Conservation (phyloP, 2,329 filamentous ascomycete species). For the Colletotrichum tamarilloi region DNA sequence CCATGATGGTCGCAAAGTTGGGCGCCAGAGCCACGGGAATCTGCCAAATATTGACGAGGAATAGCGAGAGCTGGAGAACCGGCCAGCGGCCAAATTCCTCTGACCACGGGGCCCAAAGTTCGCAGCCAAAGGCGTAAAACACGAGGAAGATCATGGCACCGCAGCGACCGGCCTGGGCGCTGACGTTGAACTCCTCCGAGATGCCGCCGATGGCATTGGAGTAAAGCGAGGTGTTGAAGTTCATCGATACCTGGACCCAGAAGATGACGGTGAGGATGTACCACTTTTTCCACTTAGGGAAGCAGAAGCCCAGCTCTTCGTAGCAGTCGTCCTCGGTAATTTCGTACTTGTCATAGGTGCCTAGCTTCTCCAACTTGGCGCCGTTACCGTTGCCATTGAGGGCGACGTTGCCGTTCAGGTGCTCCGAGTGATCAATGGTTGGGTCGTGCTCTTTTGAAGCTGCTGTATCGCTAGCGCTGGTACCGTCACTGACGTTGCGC, state of each 20-base stretch:
- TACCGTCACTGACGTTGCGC: background rate
- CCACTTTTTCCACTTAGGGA: conserved; percentile 74
- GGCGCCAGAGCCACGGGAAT: conserved; percentile 77
- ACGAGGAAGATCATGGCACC: conserved; percentile 85
- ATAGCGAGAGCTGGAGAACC: conserved; percentile 77
- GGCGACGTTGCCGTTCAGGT: conserved; percentile 50
- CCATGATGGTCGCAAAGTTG: conserved; percentile 78
- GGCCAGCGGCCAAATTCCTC: conserved; percentile 85
- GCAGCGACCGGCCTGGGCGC: conserved; percentile 73
- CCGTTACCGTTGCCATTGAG: conserved; percentile 31
- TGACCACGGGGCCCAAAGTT: conserved; percentile 89
- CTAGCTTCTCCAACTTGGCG: conserved; percentile 47
- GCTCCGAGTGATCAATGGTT: conserved; percentile 40
- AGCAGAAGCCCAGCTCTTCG: conserved; percentile 72
- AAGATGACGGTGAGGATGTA: conserved; percentile 79
- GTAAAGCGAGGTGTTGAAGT: conserved; percentile 81
- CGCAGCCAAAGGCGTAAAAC: conserved; percentile 85
- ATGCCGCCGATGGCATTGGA: conserved; percentile 77
- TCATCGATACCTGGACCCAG: conserved; percentile 80
- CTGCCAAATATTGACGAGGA: conserved; percentile 83
- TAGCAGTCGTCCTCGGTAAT: conserved; percentile 71
- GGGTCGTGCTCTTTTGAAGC: background rate
- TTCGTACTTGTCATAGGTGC: conserved; percentile 54
- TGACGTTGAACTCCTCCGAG: conserved; percentile 74
- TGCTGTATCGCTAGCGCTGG: conserved; percentile 1